Base-by-base conservation (phyloP, 495 filamentous ascomycete species). In the Podospora bellae-mahoneyi region DNA sequence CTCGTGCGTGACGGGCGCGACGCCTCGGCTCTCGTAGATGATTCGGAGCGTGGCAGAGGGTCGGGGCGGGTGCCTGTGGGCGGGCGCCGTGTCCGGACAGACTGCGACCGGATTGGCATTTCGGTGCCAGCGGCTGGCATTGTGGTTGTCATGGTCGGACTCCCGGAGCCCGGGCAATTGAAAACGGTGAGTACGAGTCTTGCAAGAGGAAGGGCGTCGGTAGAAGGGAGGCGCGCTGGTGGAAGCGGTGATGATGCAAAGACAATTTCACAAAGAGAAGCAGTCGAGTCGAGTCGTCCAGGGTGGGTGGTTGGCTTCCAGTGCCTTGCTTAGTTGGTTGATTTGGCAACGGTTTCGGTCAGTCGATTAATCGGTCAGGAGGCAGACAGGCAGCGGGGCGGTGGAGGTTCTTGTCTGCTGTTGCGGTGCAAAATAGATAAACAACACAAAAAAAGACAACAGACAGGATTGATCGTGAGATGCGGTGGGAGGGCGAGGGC, bases 1-100 rank as follows among this genome's bases (percentile, higher is more conserved):
- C 74, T 77, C 67, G 81, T 78, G 54, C 82, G 80, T 66, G 80
- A 78, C 61, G 80, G 73, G 63, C 75, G 76, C 72, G 82, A 80
- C 62, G 80, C 66, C 55, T 82, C 81, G 69, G 79, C 78, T 69
- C 72, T 73, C 20, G 74, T 71, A 5, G 71, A 70, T 26, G 74
- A 77, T 60, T 78, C 76, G 63, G 76, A 75, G 7, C 76, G 73
- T 6, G 76, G 74, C 19, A 77, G 68, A 26, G 72, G 68, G 4
- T 78, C 76, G 59, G 68, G 64, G 54, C 76, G 75, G 27, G 76
- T 69, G 34, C 75, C 57, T 44, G 76, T 76, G 23, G 75, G 76
- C 5, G 76, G 75, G 4, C 76, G 75, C 44, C 75, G 73, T 28
- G 76, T 77, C 27, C 76, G 73, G 58, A 75, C 75, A 55, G 76